Evolutionary conservation across 768 basidiomycete species (phyloP).

Genomic region (Mycena olivaceomarginata): DNA sequence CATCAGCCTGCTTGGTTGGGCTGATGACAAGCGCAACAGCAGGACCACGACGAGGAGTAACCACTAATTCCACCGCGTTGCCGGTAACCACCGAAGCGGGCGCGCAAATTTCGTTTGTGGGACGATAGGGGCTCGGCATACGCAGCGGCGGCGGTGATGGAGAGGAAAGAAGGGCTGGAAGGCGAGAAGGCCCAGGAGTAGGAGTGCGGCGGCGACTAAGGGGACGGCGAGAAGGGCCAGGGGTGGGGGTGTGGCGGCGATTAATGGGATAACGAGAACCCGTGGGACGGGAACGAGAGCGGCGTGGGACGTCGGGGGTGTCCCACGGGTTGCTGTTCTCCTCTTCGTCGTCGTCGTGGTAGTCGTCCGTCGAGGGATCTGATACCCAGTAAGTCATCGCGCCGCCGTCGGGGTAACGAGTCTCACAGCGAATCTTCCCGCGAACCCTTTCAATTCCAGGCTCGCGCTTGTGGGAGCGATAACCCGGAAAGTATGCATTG

Average conservation of each 20-base stretch:
- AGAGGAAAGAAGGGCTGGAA: not conserved
- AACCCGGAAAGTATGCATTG: no score
- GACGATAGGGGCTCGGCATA: not conserved
- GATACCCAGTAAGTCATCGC: no score
- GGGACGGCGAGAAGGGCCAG: not conserved
- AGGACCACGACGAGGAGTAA: constrained; percentile 13
- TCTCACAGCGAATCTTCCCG: no score
- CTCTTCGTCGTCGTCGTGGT: no score
- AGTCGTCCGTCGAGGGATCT: no score
- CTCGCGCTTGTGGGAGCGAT: no score
- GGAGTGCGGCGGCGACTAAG: not conserved
- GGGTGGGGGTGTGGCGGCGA: not conserved
- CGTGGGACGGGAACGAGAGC: not conserved
- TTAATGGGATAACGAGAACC: not conserved
- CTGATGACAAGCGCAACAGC: no score
- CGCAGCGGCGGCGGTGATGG: not conserved
- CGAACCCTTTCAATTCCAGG: no score
- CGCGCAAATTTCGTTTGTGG: not conserved
- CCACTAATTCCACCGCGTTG: constrained; percentile 11
- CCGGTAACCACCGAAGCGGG: constrained; percentile 1
- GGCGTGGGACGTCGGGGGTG: no score
- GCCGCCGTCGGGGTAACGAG: no score
- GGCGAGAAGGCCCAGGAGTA: not conserved
- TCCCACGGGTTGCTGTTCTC: no score
- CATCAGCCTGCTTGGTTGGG: no score